A percentile compares a stretch with the other conserved stretches of the same genome.
These are phyloP conservation scores for Boletus rubescentipes DNA, from an alignment of 768 basidiomycete genomes.

Conservation along the genomic window DNA sequence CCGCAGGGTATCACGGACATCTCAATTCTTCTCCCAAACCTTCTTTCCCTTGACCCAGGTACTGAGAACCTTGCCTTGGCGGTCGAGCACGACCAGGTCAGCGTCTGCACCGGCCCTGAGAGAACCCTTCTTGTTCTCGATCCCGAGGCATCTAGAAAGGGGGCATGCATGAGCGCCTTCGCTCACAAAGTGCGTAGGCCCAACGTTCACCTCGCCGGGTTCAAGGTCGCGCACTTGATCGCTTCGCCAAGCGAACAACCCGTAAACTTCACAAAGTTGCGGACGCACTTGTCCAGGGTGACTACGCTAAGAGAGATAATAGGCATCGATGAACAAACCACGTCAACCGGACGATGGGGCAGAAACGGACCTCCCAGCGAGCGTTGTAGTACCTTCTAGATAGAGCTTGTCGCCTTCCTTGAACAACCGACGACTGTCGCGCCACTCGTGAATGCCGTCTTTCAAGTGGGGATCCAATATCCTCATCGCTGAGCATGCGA, in stretches of 20 bases:
- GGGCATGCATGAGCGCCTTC: background rate
- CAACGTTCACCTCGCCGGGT: conserved; percentile 68
- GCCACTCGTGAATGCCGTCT: conserved; percentile 87
- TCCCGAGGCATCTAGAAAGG: conserved; percentile 62
- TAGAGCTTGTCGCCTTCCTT: conserved; percentile 81
- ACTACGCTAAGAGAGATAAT: conserved; percentile 52
- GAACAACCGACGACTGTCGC: conserved; percentile 75
- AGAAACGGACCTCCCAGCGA: conserved; percentile 74
- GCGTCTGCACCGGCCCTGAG: conserved; percentile 83
- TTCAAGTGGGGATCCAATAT: conserved; percentile 81
- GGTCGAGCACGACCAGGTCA: conserved; percentile 76
- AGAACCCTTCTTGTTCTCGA: conserved; percentile 78
- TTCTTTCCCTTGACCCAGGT: conserved; percentile 79
- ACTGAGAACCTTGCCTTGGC: conserved; percentile 59
- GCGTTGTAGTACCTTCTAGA: conserved; percentile 81
- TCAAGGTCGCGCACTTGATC: conserved; percentile 82
- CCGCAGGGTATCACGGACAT: background rate
- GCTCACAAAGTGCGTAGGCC: background rate
- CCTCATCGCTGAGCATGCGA: conserved; percentile 60
- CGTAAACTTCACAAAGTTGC: conserved; percentile 82
- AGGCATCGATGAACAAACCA: background rate
- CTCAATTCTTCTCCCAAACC: conserved; percentile 53
- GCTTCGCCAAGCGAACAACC: conserved; percentile 82
- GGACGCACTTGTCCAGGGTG: conserved; percentile 80
- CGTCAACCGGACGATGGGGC: background rate